Conservation (phyloP, 106 monocot species). For the Chionographis japonica region DNA sequence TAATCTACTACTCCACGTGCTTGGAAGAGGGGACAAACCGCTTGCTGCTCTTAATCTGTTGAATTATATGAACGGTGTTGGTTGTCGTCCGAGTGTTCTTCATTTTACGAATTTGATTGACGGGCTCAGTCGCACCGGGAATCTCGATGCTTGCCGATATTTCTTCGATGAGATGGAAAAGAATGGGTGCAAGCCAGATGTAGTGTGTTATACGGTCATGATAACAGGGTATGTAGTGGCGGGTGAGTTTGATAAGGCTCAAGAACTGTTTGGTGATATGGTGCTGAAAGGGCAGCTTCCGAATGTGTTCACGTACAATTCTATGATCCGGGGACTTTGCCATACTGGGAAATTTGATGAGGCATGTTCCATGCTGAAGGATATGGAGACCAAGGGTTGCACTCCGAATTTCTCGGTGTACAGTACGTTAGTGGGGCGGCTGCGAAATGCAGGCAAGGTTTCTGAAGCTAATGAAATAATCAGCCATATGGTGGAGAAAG, state of each 20-base stretch:
- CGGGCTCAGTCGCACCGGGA: slow-evolving; percentile 80
- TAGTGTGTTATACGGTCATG: slow-evolving; percentile 89
- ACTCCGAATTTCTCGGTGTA: slow-evolving; percentile 86
- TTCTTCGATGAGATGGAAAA: slow-evolving; percentile 89
- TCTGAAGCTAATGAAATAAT: slow-evolving; percentile 64
- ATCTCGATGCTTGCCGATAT: slow-evolving; percentile 76
- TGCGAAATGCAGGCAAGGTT: slow-evolving; percentile 67
- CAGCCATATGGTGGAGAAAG: slow-evolving; percentile 72
- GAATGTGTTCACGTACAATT: slow-evolving; percentile 91
- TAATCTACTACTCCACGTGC: slow-evolving; percentile 79
- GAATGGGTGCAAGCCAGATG: slow-evolving; percentile 74
- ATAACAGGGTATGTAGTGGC: slow-evolving; percentile 70
- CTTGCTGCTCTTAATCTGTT: slow-evolving; percentile 74
- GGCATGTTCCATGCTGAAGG: slow-evolving; percentile 65
- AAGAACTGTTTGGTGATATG: slow-evolving; percentile 68
- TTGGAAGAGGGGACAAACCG: slow-evolving; percentile 86
- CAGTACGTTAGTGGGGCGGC: slow-evolving; percentile 45
- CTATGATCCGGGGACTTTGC: slow-evolving; percentile 87
- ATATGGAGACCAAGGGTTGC: slow-evolving; percentile 69
- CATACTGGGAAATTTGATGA: slow-evolving; percentile 56
- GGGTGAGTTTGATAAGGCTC: slow-evolving; percentile 60
- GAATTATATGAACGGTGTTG: slow-evolving; percentile 73
- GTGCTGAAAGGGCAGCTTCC: slow-evolving; percentile 58
- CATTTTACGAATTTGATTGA: slow-evolving; percentile 91
- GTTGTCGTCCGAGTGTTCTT: slow-evolving; percentile 62